These are phyloP conservation scores for Euphorbia pulcherrima DNA, from an alignment of 345 rosid species.

Conservation along the genomic window DNA sequence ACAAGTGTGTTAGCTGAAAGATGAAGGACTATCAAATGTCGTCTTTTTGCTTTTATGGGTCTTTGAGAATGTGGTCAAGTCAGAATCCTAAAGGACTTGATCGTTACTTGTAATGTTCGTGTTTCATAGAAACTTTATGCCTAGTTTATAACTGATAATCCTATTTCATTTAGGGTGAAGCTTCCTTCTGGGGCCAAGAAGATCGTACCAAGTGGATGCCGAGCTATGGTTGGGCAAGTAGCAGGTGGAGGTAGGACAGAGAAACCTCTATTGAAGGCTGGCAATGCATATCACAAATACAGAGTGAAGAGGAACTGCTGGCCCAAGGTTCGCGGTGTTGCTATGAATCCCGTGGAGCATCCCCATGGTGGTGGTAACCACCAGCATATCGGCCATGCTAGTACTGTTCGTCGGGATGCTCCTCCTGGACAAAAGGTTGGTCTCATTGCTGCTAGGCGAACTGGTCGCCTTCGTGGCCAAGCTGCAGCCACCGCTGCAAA, in stretches of 20 bases:
- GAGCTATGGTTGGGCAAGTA: not conserved
- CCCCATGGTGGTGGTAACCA: slow-evolving; percentile 1
- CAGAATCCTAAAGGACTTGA: too few relatives aligned
- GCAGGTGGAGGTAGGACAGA: not conserved
- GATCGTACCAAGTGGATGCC: not conserved
- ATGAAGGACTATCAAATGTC: too few relatives aligned
- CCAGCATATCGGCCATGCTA: not conserved
- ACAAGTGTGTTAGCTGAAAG: too few relatives aligned
- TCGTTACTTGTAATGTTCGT: too few relatives aligned
- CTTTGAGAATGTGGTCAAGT: too few relatives aligned
- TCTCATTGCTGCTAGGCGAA: not conserved
- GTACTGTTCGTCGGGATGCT: not conserved
- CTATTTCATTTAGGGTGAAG: too few relatives aligned
- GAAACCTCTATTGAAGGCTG: too few relatives aligned
- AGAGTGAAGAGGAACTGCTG: slow-evolving; percentile 1
- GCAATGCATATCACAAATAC: not conserved
- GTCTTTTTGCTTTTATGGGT: too few relatives aligned
- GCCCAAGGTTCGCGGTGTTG: slow-evolving; percentile 1
- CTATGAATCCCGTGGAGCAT: slow-evolving; percentile 1
- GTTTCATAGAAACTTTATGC: too few relatives aligned
- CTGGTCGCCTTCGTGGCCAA: too few relatives aligned
- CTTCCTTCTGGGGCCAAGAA: not conserved
- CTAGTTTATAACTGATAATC: too few relatives aligned
- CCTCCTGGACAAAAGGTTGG: not conserved
- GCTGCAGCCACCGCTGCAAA: not conserved